Percentiles rank a stretch among this genome's conserved stretches.
Evolutionary conservation across 495 filamentous ascomycete species (phyloP).

Genomic region (Aspergillus biplanus): DNA sequence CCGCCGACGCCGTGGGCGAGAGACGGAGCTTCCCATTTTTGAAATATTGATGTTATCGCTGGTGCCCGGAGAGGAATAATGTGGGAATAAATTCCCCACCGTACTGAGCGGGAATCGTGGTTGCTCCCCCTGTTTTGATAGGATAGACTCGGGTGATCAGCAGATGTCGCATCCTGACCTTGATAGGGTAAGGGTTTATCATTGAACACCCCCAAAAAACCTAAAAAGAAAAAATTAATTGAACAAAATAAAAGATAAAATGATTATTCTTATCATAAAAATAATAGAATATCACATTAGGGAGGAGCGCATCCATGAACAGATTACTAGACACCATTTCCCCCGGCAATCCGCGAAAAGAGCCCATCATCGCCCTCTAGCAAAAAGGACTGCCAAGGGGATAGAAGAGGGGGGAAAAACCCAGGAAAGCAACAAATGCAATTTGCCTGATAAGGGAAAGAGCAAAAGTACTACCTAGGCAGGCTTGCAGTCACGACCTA

Average conservation of each 20-base stretch:
- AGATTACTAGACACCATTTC: too few relatives aligned
- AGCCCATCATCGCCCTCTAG: too few relatives aligned
- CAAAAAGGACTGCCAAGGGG: constrained; percentile 22
- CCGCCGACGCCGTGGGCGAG: too few relatives aligned
- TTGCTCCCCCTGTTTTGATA: constrained; percentile 23
- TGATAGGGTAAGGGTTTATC: constrained; percentile 10
- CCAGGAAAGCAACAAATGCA: constrained; percentile 18
- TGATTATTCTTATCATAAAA: constrained; percentile 7
- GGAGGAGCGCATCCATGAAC: constrained; percentile 13
- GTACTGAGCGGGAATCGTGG: constrained; percentile 24
- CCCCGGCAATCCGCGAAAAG: too few relatives aligned
- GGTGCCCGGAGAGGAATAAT: constrained; percentile 1
- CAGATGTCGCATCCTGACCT: constrained; percentile 23
- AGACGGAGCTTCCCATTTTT: too few relatives aligned
- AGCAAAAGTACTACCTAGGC: too few relatives aligned
- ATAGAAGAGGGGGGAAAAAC: neutral
- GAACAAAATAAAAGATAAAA: neutral
- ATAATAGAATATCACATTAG: constrained; percentile 1
- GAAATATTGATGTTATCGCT: constrained; percentile 2
- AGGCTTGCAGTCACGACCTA: too few relatives aligned
- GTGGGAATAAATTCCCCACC: constrained; percentile 16
- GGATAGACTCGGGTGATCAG: constrained; percentile 31
- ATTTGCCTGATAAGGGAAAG: too few relatives aligned
- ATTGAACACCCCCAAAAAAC: neutral
- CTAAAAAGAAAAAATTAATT: neutral